phyloP scores from a whole-genome alignment of 2,329 filamentous ascomycete species.

The Hypomyces perniciosus region DNA sequence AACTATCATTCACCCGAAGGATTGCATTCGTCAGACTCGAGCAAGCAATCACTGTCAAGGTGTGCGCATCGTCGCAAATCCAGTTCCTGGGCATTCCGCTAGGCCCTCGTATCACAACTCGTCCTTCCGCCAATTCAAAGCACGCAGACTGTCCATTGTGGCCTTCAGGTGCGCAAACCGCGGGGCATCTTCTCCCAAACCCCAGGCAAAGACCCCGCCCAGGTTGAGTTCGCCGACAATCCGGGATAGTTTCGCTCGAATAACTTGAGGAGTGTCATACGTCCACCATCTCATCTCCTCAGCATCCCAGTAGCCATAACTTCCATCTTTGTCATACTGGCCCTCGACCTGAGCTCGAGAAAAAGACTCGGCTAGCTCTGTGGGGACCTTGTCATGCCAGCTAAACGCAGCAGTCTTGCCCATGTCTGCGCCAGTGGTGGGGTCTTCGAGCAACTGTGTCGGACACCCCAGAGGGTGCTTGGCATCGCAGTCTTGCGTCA shows the following conservation, averaged over 20 bases:
- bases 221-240: constrained; percentile 52
- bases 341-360: constrained; percentile 46
- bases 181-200: constrained; percentile 60
- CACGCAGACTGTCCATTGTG: constrained; percentile 22
- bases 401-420: constrained; percentile 55
- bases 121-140: constrained; percentile 14
- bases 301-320: constrained; percentile 63
- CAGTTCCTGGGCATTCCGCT: constrained; percentile 3
- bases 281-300: constrained; percentile 62
- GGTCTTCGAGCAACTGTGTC: constrained; percentile 52
- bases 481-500: constrained; percentile 39
- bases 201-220: constrained; percentile 72
- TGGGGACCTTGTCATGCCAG: constrained; percentile 50
- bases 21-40: not conserved
- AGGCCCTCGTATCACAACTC: constrained; percentile 21
- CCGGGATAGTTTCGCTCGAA: constrained; percentile 54
- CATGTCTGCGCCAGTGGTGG: constrained; percentile 49
- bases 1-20: no score
- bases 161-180: constrained; percentile 36
- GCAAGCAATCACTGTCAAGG: not conserved
- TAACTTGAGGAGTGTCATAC: constrained; percentile 59
- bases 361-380: constrained; percentile 52
- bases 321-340: constrained; percentile 52
- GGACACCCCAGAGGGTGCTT: constrained; percentile 46
- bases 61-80: no score